A percentile compares a stretch with the other conserved stretches of the same genome.
Evolutionary conservation across 164 flowering plant species (phyloP).

Genomic region (Annona cherimola): DNA sequence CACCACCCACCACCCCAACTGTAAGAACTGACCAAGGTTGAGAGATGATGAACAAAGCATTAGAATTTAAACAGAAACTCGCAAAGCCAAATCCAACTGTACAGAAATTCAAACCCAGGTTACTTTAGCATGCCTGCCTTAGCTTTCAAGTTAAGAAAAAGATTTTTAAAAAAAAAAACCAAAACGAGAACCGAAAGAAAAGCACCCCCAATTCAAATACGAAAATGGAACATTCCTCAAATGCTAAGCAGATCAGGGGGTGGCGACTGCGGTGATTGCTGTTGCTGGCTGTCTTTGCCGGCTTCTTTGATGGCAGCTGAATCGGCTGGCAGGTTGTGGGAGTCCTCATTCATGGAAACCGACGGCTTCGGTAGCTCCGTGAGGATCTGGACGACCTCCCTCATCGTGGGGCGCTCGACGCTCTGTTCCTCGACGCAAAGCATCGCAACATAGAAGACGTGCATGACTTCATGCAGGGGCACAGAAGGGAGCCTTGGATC

Average conservation of each 20-base stretch:
- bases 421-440: conserved; percentile 97
- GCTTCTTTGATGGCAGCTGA: conserved; percentile 20
- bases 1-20: conserved; percentile 7
- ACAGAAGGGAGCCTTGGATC: too few species aligned
- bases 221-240: conserved; percentile 18
- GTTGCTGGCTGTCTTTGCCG: conserved; percentile 34
- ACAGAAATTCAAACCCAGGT: conserved; percentile 8
- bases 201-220: conserved; percentile 23
- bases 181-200: conserved; percentile 9
- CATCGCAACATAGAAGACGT: conserved; percentile 93
- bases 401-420: conserved; percentile 92
- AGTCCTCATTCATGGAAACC: conserved; percentile 26
- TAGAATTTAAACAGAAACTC: conserved; percentile 1
- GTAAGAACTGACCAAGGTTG: not conserved
- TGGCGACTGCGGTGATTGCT: conserved; percentile 37
- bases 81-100: conserved; percentile 12
- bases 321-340: conserved; percentile 31
- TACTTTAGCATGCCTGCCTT: conserved; percentile 7
- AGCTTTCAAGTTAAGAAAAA: conserved; percentile 20
- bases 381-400: conserved; percentile 94
- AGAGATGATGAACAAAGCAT: conserved; percentile 4
- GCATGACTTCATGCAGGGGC: too few species aligned
- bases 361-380: conserved; percentile 69
- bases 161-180: too few species aligned
- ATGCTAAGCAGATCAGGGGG: conserved; percentile 93